Conservation (phyloP, 2,329 filamentous ascomycete species). For the Grosmannia huntii region DNA sequence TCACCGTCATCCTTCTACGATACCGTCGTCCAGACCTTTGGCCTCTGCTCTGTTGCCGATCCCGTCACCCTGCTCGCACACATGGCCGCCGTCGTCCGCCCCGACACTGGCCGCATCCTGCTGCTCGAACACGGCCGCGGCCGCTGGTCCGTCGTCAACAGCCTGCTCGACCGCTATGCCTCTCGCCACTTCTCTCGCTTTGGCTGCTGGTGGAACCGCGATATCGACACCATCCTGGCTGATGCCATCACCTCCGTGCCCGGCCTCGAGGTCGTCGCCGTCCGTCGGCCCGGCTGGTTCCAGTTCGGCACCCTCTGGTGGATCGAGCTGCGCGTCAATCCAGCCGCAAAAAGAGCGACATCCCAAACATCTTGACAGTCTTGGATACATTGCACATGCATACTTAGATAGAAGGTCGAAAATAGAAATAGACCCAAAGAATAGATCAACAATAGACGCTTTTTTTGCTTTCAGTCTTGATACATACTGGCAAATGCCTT, state of each 20-base stretch:
- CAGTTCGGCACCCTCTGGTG: slow-evolving; percentile 47
- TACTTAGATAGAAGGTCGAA: neutral
- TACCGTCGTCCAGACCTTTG: slow-evolving; percentile 52
- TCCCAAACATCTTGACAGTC: neutral
- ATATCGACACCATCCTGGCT: slow-evolving; percentile 42
- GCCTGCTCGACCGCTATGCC: slow-evolving; percentile 41
- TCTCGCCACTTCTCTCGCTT: slow-evolving; percentile 43
- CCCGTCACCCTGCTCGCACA: slow-evolving; percentile 40
- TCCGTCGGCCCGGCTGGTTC: slow-evolving; percentile 36
- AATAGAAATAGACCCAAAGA: neutral
- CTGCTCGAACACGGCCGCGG: slow-evolving; percentile 51
- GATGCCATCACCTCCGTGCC: slow-evolving; percentile 33
- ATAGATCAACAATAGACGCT: slow-evolving; percentile 1
- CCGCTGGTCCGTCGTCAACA: slow-evolving; percentile 40
- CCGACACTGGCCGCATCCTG: slow-evolving; percentile 44
- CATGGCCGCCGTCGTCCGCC: slow-evolving; percentile 38
- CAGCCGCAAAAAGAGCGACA: too few species aligned
- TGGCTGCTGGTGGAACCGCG: slow-evolving; percentile 58
- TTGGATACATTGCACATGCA: neutral
- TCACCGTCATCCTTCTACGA: slow-evolving; percentile 37
- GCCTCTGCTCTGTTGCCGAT: slow-evolving; percentile 48
- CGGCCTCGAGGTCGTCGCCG: slow-evolving; percentile 41
- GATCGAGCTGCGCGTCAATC: slow-evolving; percentile 38
- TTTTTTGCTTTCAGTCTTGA: slow-evolving; percentile 2
- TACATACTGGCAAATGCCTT: slow-evolving; percentile 1